These are phyloP conservation scores for Coemansia sp. DNA, from an alignment of 192 early-diverging fungal genomes.

Conservation along the genomic window DNA sequence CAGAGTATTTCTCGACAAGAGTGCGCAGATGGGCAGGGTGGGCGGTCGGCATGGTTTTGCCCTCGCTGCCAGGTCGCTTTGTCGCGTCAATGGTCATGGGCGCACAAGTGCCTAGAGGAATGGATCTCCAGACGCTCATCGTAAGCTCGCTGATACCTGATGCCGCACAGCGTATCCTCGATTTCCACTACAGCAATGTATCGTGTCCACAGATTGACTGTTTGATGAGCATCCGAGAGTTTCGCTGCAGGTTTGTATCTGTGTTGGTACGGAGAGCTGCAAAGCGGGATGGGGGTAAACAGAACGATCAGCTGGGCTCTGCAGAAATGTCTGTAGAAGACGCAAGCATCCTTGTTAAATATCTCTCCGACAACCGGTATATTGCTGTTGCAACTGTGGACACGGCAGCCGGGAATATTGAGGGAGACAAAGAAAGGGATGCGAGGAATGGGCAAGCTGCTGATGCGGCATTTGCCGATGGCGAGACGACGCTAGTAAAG, in stretches of 20 bases:
- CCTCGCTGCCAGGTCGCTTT: constrained; percentile 5
- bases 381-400: not conserved
- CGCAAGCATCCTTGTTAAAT: constrained; percentile 20
- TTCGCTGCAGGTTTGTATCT: constrained; percentile 10
- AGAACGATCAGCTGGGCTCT: not conserved
- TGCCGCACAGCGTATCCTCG: constrained; percentile 13
- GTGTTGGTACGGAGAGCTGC: too few relatives aligned
- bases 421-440: not conserved
- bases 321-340: constrained; percentile 11
- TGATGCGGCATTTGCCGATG: not conserved
- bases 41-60: constrained; percentile 10
- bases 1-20: constrained; percentile 15
- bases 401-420: not conserved
- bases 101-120: not conserved
- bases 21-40: constrained; percentile 24
- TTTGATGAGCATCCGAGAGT: constrained; percentile 32
- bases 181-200: constrained; percentile 15
- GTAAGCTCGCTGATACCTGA: not conserved
- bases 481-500: constrained; percentile 23
- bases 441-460: not conserved
- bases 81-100: constrained; percentile 7
- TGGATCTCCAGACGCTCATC: constrained; percentile 10
- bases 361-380: constrained; percentile 11
- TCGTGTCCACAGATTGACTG: constrained; percentile 26
- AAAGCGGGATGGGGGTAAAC: not conserved